A percentile compares a stretch with the other conserved stretches of the same genome.
These are phyloP conservation scores for Amylostereum chailletii DNA, from an alignment of 1,284 basidiomycete genomes.

Conservation along the genomic window DNA sequence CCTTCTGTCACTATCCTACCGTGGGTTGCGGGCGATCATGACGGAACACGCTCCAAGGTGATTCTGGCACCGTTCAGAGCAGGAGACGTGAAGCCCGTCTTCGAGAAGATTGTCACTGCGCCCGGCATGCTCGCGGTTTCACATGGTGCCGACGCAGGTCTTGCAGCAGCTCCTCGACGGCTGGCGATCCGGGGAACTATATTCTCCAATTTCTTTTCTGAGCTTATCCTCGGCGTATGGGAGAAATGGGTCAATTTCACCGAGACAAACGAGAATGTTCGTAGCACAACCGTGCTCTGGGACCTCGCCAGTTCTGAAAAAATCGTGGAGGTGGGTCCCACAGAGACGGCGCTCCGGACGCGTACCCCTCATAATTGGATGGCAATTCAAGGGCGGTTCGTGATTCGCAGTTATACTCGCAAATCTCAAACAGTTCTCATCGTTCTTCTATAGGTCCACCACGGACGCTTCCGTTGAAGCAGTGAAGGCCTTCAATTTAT, in stretches of 20 bases:
- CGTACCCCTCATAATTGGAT: slow-evolving; percentile 17
- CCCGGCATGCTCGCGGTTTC: slow-evolving; percentile 14
- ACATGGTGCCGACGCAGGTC: slow-evolving; percentile 15
- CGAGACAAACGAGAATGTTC: slow-evolving; percentile 14
- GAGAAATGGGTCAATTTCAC: slow-evolving; percentile 16
- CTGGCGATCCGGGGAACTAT: slow-evolving; percentile 16
- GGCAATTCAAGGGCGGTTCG: slow-evolving; percentile 15
- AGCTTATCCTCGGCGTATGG: slow-evolving; percentile 14
- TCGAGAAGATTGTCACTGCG: slow-evolving; percentile 9
- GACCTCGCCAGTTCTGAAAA: slow-evolving; percentile 14
- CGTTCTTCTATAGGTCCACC: neutral
- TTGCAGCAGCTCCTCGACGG: slow-evolving; percentile 11
- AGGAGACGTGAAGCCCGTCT: slow-evolving; percentile 11
- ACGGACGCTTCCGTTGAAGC: neutral
- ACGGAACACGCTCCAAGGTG: slow-evolving; percentile 18
- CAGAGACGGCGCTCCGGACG: slow-evolving; percentile 13
- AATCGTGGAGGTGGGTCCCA: slow-evolving; percentile 9
- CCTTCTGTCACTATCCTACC: slow-evolving; percentile 17
- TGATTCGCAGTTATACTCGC: neutral
- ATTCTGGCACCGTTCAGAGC: slow-evolving; percentile 18
- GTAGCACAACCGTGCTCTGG: slow-evolving; percentile 14
- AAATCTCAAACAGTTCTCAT: neutral
- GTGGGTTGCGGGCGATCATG: slow-evolving; percentile 17
- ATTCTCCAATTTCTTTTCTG: slow-evolving; percentile 13
- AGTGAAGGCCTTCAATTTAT: neutral